Conservation (phyloP, 768 basidiomycete genomes). For the Phallus indusiatus region DNA sequence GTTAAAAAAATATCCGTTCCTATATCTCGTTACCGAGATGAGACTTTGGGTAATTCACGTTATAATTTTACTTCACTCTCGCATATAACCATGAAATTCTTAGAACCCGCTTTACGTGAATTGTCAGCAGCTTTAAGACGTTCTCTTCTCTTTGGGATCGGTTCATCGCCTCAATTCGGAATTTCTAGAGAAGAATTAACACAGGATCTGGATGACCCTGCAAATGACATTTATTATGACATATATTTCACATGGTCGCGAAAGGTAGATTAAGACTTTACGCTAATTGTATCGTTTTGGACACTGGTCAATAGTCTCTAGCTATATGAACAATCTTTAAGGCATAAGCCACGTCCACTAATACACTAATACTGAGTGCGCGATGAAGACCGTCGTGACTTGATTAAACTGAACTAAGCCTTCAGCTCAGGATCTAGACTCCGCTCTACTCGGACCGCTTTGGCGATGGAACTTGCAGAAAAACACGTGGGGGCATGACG, state of each 20-base stretch:
- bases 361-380: no score
- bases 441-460: no score
- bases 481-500: no score
- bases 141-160: background rate
- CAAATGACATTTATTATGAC: background rate
- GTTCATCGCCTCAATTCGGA: background rate
- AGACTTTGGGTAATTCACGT: background rate
- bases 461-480: no score
- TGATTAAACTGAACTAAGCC: no score
- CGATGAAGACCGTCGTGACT: no score
- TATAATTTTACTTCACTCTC: background rate
- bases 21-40: background rate
- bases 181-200: background rate
- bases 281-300: background rate
- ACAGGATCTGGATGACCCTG: background rate
- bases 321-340: no score
- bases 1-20: background rate
- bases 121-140: background rate
- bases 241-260: conserved; percentile 2
- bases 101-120: background rate
- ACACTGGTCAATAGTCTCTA: no score
- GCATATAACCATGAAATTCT: background rate
- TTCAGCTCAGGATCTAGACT: no score
- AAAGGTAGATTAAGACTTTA: background rate
- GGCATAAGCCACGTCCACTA: no score